Percentiles rank a stretch among this genome's conserved stretches.
Evolutionary conservation across 2,329 filamentous ascomycete genomes (phyloP).

Genomic region (Mycosphaerella arachidis): DNA sequence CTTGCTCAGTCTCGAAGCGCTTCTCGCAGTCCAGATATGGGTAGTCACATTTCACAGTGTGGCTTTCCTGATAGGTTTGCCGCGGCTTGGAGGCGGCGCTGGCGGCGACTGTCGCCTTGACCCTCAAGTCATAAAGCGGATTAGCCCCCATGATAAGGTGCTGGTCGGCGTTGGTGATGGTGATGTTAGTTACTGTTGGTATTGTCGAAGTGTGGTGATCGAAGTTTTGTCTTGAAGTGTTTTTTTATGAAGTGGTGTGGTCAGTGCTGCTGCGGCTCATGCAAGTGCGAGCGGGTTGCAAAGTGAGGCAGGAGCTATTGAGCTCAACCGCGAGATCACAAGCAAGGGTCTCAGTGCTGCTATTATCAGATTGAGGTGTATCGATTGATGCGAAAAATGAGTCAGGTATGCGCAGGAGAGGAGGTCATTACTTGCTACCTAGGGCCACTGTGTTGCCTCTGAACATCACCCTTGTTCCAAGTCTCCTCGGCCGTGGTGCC

Average conservation of each 20-base stretch:
- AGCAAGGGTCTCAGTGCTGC: background rate
- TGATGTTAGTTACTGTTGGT: background rate
- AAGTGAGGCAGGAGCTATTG: background rate
- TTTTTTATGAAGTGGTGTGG: background rate
- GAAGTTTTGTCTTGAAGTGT: background rate
- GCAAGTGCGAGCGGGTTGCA: background rate
- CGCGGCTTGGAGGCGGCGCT: background rate
- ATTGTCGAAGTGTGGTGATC: background rate
- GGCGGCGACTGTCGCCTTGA: too few relatives aligned
- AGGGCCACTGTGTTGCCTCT: constrained; percentile 7
- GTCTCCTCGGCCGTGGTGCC: constrained; percentile 84
- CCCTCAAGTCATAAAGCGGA: background rate
- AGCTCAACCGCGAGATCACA: background rate
- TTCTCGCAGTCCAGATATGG: constrained; percentile 45
- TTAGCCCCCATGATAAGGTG: constrained; percentile 1
- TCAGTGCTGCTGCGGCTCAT: background rate
- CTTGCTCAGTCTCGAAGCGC: constrained; percentile 42
- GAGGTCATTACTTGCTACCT: constrained; percentile 1
- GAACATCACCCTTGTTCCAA: constrained; percentile 56
- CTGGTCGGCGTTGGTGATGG: background rate
- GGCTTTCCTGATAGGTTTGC: constrained; percentile 11
- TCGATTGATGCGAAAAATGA: background rate
- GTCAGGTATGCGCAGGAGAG: background rate
- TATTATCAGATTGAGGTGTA: background rate
- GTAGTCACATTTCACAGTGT: constrained; percentile 29